These are phyloP conservation scores for Helotiales sp. DNA, from an alignment of 2,329 filamentous ascomycete species.

Conservation along the genomic window DNA sequence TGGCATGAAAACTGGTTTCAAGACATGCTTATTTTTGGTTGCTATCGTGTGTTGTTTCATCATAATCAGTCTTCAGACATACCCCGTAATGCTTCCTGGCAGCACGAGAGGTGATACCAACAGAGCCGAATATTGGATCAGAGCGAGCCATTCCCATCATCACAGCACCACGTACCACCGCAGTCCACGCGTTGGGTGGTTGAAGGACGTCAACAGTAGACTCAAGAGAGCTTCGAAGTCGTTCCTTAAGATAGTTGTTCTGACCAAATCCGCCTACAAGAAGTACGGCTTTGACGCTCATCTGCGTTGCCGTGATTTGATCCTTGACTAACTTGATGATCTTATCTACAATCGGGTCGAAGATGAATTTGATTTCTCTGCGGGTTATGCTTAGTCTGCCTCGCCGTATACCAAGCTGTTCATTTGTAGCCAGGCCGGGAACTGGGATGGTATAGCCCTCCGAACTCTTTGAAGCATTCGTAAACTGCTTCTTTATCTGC, in stretches of 20 bases:
- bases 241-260: slow-evolving; percentile 17
- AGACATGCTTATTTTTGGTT: too few relatives aligned
- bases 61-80: too few relatives aligned
- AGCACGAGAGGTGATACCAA: neutral
- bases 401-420: slow-evolving; percentile 40
- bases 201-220: neutral
- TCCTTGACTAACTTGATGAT: slow-evolving; percentile 45
- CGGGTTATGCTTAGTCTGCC: too few relatives aligned
- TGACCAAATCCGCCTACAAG: slow-evolving; percentile 25
- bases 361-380: slow-evolving; percentile 51
- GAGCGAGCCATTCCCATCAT: neutral
- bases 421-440: slow-evolving; percentile 28
- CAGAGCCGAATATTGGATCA: neutral
- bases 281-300: slow-evolving; percentile 37
- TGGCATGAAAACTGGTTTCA: too few relatives aligned
- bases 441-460: slow-evolving; percentile 33
- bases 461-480: neutral
- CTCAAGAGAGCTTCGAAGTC: neutral
- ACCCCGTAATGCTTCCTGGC: neutral
- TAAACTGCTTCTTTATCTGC: neutral
- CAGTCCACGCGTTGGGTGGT: neutral
- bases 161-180: neutral
- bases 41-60: too few relatives aligned
- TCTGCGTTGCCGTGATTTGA: slow-evolving; percentile 44
- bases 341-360: slow-evolving; percentile 44